A percentile compares a stretch with the other conserved stretches of the same genome.
Evolutionary conservation across 2,329 filamentous ascomycete species (phyloP).

Genomic region (Ascochyta lentis): DNA sequence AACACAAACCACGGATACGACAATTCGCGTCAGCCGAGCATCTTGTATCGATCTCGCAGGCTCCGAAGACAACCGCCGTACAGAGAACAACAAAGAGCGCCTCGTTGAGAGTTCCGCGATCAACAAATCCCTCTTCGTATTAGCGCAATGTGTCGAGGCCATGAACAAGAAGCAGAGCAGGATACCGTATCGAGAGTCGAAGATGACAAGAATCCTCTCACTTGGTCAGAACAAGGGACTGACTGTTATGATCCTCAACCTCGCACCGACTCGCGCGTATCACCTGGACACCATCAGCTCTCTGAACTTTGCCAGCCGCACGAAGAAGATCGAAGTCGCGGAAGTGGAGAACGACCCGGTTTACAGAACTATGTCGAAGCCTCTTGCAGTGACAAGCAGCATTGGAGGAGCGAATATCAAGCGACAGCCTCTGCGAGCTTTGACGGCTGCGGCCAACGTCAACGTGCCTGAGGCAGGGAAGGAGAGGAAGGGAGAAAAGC

Average conservation of each 20-base stretch:
- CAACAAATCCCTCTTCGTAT: conserved; percentile 94
- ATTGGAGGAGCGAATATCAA: conserved; percentile 51
- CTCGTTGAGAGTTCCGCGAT: conserved; percentile 96
- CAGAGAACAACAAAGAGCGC: conserved; percentile 90
- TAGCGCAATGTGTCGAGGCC: conserved; percentile 94
- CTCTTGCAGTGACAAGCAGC: conserved; percentile 45
- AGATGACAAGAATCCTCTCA: conserved; percentile 95
- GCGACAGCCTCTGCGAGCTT: conserved; percentile 79
- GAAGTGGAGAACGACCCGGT: conserved; percentile 96
- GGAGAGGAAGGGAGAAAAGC: conserved; percentile 67
- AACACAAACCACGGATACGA: conserved; percentile 73
- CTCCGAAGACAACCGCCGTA: conserved; percentile 92
- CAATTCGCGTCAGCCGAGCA: conserved; percentile 76
- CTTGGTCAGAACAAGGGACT: conserved; percentile 94
- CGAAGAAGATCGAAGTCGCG: conserved; percentile 93
- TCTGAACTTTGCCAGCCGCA: conserved; percentile 91
- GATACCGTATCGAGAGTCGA: conserved; percentile 92
- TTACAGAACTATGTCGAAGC: conserved; percentile 59
- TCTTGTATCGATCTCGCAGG: conserved; percentile 95
- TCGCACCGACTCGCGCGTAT: conserved; percentile 89
- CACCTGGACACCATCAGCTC: conserved; percentile 94
- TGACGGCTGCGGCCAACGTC: conserved; percentile 77
- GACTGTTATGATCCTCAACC: conserved; percentile 95
- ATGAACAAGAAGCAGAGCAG: conserved; percentile 78
- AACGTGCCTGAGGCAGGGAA: conserved; percentile 64